Evolutionary conservation across 192 early-diverging fungal genomes (phyloP).

Genomic region (Coemansia erecta): DNA sequence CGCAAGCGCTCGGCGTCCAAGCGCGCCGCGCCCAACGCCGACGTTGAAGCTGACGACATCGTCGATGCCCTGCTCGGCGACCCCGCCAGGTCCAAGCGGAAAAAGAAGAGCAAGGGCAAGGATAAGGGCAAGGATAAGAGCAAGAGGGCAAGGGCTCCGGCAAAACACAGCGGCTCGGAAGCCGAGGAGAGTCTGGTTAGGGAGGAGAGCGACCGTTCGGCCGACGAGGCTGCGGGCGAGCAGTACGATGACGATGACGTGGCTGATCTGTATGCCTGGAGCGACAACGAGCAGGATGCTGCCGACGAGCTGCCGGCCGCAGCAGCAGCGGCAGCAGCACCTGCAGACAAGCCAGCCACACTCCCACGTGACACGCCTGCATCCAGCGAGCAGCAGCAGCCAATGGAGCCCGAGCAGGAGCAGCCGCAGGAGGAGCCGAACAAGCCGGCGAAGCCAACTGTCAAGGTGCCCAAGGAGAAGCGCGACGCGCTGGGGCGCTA

Average conservation of each 20-base stretch:
- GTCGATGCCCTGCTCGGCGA: slow-evolving; percentile 44
- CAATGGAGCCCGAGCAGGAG: no score
- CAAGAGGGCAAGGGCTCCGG: no score
- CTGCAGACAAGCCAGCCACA: not conserved
- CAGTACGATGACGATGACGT: slow-evolving; percentile 27
- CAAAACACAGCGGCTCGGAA: no score
- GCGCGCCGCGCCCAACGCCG: not conserved
- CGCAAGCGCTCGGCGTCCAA: slow-evolving; percentile 4
- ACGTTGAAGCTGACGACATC: slow-evolving; percentile 27
- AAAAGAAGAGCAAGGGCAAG: slow-evolving; percentile 3
- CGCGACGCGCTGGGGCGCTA: slow-evolving; percentile 69
- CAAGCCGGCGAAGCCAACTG: not conserved
- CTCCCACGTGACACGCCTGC: not conserved
- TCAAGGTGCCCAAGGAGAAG: slow-evolving; percentile 18
- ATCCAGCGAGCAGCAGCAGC: not conserved
- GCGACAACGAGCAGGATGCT: slow-evolving; percentile 7
- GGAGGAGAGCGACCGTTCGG: no score
- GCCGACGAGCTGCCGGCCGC: not conserved
- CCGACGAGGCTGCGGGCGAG: not conserved
- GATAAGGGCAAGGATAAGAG: not conserved
- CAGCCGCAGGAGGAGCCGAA: no score
- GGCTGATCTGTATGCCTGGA: slow-evolving; percentile 45
- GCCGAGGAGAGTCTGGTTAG: no score
- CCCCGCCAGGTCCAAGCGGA: not conserved
- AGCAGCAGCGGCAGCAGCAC: not conserved